Evolutionary conservation across 2,329 filamentous ascomycete genomes (phyloP), one percentile per base, ranked within the genome.

Genomic region (Scolecobasidium constrictum): DNA sequence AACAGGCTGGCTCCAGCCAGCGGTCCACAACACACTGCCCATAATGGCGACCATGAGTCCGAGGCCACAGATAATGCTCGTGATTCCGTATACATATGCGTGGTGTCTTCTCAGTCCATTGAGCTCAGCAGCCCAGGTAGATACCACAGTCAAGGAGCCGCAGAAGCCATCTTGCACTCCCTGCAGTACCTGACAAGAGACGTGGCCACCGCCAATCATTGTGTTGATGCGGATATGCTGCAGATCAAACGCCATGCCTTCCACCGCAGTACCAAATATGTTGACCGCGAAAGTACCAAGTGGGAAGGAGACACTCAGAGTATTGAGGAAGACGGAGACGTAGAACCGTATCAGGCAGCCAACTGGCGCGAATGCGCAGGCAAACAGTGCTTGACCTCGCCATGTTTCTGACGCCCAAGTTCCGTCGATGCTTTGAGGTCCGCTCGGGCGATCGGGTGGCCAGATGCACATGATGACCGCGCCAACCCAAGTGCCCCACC

Each of bases 231-330:
- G 46, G 1, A 75, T 67, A 53, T 85, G 86, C 49, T 86, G 83
- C 40, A 94, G 64, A 54, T 92, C 83, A 66, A 76, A 94, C 22
- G 78, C 74, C 71, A 86, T 79, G 12, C 77, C 87, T 39, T 93
- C 59, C 13, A 94, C 61, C 0, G 72, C 73, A 0, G 85, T 87
- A 4, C 88, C 90, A 12, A 81, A 58, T 4, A 93, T 68, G 54
- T 95, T 95, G 20, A 83, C 86, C 0, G 67, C 63, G 53, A 95
- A 94, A 0, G 90, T 95, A 2, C 90, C 90, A 0, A 94, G 60
- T 0, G 88, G 90, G 51, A 95, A 95, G 0, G 71, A 64, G 0
- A 77, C 60, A 0, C 77, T 51, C 15, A 75, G 68, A 0, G 73
- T 66, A 52, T 95, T 95, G n/a, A 94, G 71, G 17, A 67, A 60